Evolutionary conservation across 176 grass and related monocot genomes (phyloP), one percentile per base, ranked within the genome.

Genomic region (Pontederia crassipes): DNA sequence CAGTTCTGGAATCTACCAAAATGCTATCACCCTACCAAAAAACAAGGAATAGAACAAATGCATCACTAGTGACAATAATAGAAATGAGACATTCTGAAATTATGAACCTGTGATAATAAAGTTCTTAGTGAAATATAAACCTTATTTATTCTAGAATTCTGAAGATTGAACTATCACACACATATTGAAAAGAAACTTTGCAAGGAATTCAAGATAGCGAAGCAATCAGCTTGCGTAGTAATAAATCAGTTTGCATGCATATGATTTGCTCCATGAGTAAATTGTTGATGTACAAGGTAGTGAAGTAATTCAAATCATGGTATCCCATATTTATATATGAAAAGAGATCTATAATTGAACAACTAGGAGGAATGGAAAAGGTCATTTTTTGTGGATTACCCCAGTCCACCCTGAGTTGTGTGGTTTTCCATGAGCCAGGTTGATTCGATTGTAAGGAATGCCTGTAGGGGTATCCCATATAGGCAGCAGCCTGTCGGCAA

Each of bases 401-500:
- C 79, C 85, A 61, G 94, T 93, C 94, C 94, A 99, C 79, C 88
- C 94, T 78, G 58, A 85, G 85, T 99, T 99, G 82, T 93, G 88
- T 12, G 94, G 81, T 66, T 64, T 69, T n/a, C 94, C 94, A 83
- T 81, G 88, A 82, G 80, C 85, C 67, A 99, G 78, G 67, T 99
- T 99, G 69, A 99, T 99, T 81, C 61, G 78, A 66, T 99, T 99
- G 74, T 72, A 93, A 16, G 94, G 94, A 66, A 99, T 89, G 59
- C 94, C 94, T 49, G 94, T 89, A 73, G 88, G 32, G 61, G 94
- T 93, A 74, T 99, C 88, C 94, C 94, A 99, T 79, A 88, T 88
- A 58, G 94, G 94, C 79, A 99, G 75, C 65, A 99, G 61, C 55
- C 94, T 81, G 71, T 93, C 87, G 49, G 88, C 48, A 83, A 99